These are phyloP conservation scores for Calonectria crousiana DNA, from an alignment of 2,329 filamentous ascomycete genomes.

Conservation along the genomic window DNA sequence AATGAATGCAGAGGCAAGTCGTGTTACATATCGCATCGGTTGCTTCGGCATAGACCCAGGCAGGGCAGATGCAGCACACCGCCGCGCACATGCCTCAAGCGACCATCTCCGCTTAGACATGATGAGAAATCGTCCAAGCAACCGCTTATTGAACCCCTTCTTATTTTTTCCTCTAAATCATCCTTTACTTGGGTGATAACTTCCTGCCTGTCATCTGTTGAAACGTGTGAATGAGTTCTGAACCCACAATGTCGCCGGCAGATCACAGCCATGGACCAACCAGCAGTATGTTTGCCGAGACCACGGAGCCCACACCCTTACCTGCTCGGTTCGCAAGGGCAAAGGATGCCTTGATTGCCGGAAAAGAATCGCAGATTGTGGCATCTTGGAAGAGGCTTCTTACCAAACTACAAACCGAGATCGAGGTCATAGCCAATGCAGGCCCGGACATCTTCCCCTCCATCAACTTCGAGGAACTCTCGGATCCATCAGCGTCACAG, in stretches of 20 bases:
- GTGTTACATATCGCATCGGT: conserved; percentile 6
- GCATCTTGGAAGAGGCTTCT: conserved; percentile 57
- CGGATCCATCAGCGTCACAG: conserved; percentile 38
- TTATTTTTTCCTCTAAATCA: background rate
- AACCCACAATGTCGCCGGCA: conserved; percentile 31
- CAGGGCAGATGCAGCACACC: conserved; percentile 23
- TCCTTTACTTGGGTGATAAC: background rate
- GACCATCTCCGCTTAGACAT: background rate
- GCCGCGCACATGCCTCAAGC: conserved; percentile 8
- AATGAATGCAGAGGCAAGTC: conserved; percentile 22
- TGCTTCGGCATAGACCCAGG: conserved; percentile 16
- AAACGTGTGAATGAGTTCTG: background rate
- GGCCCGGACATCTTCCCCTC: conserved; percentile 54
- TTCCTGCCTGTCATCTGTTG: background rate
- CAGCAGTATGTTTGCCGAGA: conserved; percentile 43
- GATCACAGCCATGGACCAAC: conserved; percentile 38
- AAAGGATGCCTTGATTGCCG: conserved; percentile 54
- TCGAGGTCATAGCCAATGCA: conserved; percentile 48
- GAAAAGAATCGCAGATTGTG: conserved; percentile 51
- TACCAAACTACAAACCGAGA: conserved; percentile 50
- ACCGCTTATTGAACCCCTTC: background rate
- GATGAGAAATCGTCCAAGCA: conserved; percentile 10
- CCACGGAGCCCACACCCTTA: conserved; percentile 49
- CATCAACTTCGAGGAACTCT: conserved; percentile 56
- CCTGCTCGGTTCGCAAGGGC: conserved; percentile 55